Base-by-base conservation (phyloP, 2,329 filamentous ascomycete genomes). In the Purpureocillium lavendulum region DNA sequence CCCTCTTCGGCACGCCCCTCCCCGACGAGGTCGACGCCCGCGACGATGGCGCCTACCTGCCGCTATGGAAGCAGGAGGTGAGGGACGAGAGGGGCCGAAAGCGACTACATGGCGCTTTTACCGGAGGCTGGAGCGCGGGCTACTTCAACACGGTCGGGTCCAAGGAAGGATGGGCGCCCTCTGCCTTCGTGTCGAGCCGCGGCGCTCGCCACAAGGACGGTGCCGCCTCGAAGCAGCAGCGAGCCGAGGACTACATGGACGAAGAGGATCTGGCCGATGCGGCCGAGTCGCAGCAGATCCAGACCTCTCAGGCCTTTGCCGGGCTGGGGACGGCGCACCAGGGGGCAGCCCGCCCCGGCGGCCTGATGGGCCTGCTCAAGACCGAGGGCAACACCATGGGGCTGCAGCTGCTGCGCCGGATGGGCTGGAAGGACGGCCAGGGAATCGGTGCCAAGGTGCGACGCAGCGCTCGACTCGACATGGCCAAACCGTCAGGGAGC, bases 141-240 rank as follows among this genome's bases (percentile, higher is more conserved):
- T 96, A 97, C 65, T 97, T 92, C 67, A 98, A 98, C 60, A 95
- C 89, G 5, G 92, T 97, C 50, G 92, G 92, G 39, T 96, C 90
- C 41, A 97, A 97, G 62, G 90, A 98, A 70, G 92, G 92, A 67
- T 98, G 90, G 90, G 82, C 87, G 1, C 92, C 92, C 2, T 81
- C 87, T 16, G 84, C 86, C 0, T 98, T 97, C 60, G 82, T 94
- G 9, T 97, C 90, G 7, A 96, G 89, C 38, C 84, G 92, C 17
- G 68, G 77, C 30, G 87, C 86, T 53, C 84, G 88, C 40, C 79
- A 74, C 47, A 86, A 85, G 55, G 76, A 84, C 66, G 70, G 67
- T 28, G 14, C 48, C 1, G 37, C 69, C n/a, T 71, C 75, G 45
- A 50, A 64, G 2, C 80, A 84, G 46, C 80, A 84, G 55, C 78